Percentiles rank a stretch among this genome's conserved stretches.
phyloP scores from a whole-genome alignment of 2,329 filamentous ascomycete genomes.

The Camptophora hylomeconis region DNA sequence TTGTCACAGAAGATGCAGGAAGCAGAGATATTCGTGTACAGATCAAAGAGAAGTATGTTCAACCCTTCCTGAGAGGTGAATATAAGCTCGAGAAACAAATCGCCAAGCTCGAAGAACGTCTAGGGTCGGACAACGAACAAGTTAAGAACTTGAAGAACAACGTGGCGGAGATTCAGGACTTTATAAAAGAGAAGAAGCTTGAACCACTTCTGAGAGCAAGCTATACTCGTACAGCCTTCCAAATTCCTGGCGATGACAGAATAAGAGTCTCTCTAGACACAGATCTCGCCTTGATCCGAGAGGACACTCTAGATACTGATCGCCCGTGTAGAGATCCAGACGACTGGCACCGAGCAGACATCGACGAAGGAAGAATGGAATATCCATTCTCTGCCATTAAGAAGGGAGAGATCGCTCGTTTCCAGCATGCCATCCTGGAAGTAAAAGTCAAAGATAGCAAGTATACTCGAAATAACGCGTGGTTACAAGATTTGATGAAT shows the following conservation, averaged over 20 bases:
- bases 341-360: conserved; percentile 83
- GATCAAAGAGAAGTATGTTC: conserved; percentile 90
- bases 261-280: conserved; percentile 90
- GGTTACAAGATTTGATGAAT: conserved; percentile 82
- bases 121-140: conserved; percentile 52
- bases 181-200: conserved; percentile 63
- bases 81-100: conserved; percentile 88
- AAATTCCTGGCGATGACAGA: conserved; percentile 83
- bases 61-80: conserved; percentile 71
- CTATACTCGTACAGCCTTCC: conserved; percentile 88
- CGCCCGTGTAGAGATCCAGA: conserved; percentile 80
- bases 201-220: conserved; percentile 82
- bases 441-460: conserved; percentile 69
- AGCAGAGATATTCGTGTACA: conserved; percentile 69
- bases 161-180: conserved; percentile 64
- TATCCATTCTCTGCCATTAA: conserved; percentile 81
- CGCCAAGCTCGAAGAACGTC: conserved; percentile 67
- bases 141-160: conserved; percentile 58
- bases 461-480: conserved; percentile 57
- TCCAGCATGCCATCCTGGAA: conserved; percentile 82
- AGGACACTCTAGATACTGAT: conserved; percentile 60
- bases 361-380: conserved; percentile 68
- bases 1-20: conserved; percentile 58
- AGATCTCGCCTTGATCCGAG: conserved; percentile 72
- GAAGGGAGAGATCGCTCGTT: conserved; percentile 80